Evolutionary conservation across 306 rosid species (phyloP), one percentile per base, ranked within the genome.

Genomic region (Medicago lupulina): DNA sequence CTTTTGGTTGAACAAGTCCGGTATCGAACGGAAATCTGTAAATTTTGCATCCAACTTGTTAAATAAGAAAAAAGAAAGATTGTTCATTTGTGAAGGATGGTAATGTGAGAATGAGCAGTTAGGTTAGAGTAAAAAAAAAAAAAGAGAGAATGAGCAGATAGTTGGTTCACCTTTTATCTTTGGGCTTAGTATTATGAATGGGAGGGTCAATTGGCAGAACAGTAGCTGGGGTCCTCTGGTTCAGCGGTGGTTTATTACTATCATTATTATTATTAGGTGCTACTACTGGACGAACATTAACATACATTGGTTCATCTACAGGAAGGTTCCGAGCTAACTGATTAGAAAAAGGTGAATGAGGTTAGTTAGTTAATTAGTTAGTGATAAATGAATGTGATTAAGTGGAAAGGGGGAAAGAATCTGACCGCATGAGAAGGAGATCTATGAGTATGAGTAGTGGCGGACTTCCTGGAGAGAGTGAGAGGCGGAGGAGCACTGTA

Each of bases 401-500:
- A 38, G 49, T 8, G 34, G 34, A 28, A 4, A 28, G 34, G 34
- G 34, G 2, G 66, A 65, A 78, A 62, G 72, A 81, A 78, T 53
- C 14, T 14, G 6, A 92, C 96, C 83, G 87, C 86, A 47, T 91
- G 89, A 18, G 96, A 89, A 9, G 88, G 86, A 76, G 98, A 90
- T 91, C 95, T 81, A 40, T 82, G 84, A 1, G 44, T 81, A 34
- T 83, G 28, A 25, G 88, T 11, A 17, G 90, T 51, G 66, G 71
- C 60, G 18, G 84, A 82, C 28, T 81, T 89, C 82, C 92, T 86
- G 2, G 90, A 71, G 6, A 91, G 83, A 46, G 97, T 79, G 17
- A 94, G 73, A 46, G 96, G 97, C 2, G 98, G 97, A 71, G 96
- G 96, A 83, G 95, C 97, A 76, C 83, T 86, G 90, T 88, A 94